A percentile compares a stretch with the other conserved stretches of the same genome.
phyloP scores from a whole-genome alignment of 148 eudicot species.

The Gaultheria prostrata region DNA sequence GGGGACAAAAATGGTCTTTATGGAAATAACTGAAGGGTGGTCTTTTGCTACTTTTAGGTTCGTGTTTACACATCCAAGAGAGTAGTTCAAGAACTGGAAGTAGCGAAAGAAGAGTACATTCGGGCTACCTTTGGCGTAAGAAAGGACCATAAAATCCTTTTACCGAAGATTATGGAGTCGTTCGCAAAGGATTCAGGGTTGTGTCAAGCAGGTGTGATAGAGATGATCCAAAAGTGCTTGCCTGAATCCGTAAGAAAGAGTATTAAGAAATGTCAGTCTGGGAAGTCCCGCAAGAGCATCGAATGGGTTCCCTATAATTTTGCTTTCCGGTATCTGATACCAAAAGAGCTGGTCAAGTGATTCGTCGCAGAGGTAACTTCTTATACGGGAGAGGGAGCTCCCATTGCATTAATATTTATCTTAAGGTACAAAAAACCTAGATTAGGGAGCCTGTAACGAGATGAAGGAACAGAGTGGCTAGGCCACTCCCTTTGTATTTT shows the following conservation, averaged over 20 bases:
- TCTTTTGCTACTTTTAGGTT: conserved; percentile 39
- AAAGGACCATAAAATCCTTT: conserved; percentile 64
- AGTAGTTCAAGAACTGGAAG: conserved; percentile 72
- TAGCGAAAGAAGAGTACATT: conserved; percentile 88
- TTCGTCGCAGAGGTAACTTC: neutral
- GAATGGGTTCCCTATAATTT: conserved; percentile 83
- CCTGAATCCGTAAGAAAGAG: conserved; percentile 68
- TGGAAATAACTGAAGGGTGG: neutral
- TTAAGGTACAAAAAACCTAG: conserved; percentile 11
- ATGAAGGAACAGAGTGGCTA: neutral
- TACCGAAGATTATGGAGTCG: conserved; percentile 76
- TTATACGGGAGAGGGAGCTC: neutral
- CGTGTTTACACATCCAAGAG: conserved; percentile 86
- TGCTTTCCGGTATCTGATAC: conserved; percentile 74
- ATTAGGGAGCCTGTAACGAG: conserved; percentile 3
- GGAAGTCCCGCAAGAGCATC: conserved; percentile 59
- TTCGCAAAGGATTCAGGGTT: conserved; percentile 76
- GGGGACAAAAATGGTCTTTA: neutral
- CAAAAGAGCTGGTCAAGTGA: conserved; percentile 66
- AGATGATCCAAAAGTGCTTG: conserved; percentile 73
- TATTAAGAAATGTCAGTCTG: conserved; percentile 60
- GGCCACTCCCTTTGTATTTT: conserved; percentile 4
- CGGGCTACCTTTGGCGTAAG: conserved; percentile 94
- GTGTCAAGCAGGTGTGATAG: conserved; percentile 52
- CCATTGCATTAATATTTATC: neutral